phyloP scores from a whole-genome alignment of 306 rosid genomes.

The Chamaecrista fasciculata region DNA sequence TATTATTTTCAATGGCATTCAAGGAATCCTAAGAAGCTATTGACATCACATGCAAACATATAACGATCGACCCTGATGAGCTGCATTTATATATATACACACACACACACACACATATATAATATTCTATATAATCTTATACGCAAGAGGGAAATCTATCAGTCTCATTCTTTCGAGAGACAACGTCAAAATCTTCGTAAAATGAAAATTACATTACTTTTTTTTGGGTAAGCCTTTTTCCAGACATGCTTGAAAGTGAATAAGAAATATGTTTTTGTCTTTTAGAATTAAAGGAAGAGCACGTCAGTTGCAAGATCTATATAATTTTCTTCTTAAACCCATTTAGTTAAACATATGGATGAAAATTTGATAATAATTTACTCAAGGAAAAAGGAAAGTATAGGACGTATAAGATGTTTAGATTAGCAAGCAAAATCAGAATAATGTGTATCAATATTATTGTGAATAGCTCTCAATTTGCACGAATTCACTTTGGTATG shows the following conservation, averaged over 20 bases:
- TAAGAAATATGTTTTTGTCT: not conserved
- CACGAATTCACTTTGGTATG: not conserved
- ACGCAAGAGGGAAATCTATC: not conserved
- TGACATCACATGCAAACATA: not conserved
- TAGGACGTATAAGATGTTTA: not conserved
- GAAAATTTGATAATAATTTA: not conserved
- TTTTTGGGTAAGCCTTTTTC: not conserved
- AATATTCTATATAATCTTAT: not conserved
- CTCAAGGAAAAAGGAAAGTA: not conserved
- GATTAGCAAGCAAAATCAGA: not conserved
- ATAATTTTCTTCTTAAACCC: not conserved
- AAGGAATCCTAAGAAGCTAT: slow-evolving; percentile 38
- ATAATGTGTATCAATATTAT: not conserved
- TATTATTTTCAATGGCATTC: not conserved
- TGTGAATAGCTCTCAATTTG: slow-evolving; percentile 2
- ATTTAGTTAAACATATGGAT: not conserved
- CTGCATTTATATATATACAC: too few species aligned
- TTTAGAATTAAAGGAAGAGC: not conserved
- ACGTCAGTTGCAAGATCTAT: not conserved
- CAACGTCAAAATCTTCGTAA: not conserved
- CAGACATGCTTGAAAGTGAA: not conserved
- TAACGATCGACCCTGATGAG: too few species aligned
- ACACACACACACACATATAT: too few species aligned
- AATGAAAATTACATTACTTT: not conserved
- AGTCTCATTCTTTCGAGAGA: not conserved